A percentile compares a stretch with the other conserved stretches of the same genome.
These are phyloP conservation scores for Artemisia argyi DNA, from an alignment of 129 eudicot species.

Conservation along the genomic window DNA sequence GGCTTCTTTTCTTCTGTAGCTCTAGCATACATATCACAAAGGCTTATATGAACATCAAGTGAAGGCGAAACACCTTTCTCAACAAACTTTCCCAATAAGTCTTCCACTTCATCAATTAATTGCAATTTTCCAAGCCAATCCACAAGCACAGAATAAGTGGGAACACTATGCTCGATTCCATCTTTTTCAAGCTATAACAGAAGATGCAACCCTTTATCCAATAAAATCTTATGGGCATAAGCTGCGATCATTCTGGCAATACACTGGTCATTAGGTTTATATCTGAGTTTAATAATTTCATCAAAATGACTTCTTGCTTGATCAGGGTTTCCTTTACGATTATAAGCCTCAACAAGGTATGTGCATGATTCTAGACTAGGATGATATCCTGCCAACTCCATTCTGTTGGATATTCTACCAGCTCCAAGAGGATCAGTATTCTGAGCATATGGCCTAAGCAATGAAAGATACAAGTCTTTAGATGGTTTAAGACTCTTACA, in stretches of 20 bases:
- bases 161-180: conserved; percentile 65
- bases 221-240: conserved; percentile 50
- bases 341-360: conserved; percentile 67
- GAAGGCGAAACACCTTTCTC: conserved; percentile 71
- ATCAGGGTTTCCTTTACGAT: conserved; percentile 35
- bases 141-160: conserved; percentile 62
- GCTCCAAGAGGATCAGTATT: conserved; percentile 45
- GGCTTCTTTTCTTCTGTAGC: conserved; percentile 68
- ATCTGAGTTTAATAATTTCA: conserved; percentile 52
- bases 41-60: conserved; percentile 60
- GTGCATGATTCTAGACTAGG: conserved; percentile 45
- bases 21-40: conserved; percentile 75
- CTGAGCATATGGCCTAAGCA: conserved; percentile 56
- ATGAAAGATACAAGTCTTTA: conserved; percentile 48
- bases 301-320: conserved; percentile 64
- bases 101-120: conserved; percentile 83
- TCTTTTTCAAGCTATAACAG: no score
- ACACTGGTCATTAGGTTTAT: conserved; percentile 74
- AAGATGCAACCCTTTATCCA: conserved; percentile 71
- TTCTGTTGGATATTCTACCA: conserved; percentile 31
- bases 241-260: conserved; percentile 65
- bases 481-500: conserved; percentile 49
- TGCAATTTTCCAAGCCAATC: conserved; percentile 78
- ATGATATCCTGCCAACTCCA: conserved; percentile 51
- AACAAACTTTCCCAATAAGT: conserved; percentile 52